Evolutionary conservation across 2,329 filamentous ascomycete species (phyloP).

Genomic region (Nemania sp.): DNA sequence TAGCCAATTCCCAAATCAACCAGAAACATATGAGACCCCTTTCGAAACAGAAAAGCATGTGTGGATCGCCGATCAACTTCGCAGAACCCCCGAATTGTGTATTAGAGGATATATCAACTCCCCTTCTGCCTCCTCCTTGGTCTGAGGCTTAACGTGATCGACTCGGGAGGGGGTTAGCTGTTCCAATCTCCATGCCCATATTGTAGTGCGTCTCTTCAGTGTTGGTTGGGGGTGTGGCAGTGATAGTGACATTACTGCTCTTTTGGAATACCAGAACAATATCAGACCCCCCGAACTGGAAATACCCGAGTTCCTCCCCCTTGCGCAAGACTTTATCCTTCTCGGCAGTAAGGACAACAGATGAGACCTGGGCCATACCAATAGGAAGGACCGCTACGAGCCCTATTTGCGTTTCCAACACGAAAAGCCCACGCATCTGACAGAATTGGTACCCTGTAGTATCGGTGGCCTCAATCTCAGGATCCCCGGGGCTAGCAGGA

Average conservation of each 20-base stretch:
- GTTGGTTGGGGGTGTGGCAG: no score
- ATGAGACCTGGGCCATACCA: constrained; percentile 58
- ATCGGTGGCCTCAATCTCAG: neutral
- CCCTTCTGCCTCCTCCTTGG: no score
- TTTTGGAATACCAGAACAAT: constrained; percentile 54
- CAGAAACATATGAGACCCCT: no score
- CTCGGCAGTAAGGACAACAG: constrained; percentile 51
- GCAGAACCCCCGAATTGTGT: no score
- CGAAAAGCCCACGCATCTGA: constrained; percentile 25
- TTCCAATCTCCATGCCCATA: constrained; percentile 15
- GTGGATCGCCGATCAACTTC: no score
- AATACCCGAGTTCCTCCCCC: constrained; percentile 57
- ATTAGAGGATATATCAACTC: no score
- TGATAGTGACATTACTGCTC: constrained; percentile 15
- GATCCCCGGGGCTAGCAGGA: neutral
- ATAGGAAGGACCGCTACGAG: constrained; percentile 28
- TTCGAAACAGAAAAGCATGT: no score
- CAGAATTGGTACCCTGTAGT: constrained; percentile 25
- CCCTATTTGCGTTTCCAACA: constrained; percentile 17
- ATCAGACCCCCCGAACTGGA: constrained; percentile 59
- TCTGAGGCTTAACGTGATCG: no score
- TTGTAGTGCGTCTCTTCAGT: neutral
- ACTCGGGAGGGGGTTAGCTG: neutral
- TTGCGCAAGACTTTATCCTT: constrained; percentile 51
- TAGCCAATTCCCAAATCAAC: no score